A percentile compares a stretch with the other conserved stretches of the same genome.
These are phyloP conservation scores for Pseudophaeomoniella oleicola DNA, from an alignment of 2,329 filamentous ascomycete genomes.

Conservation along the genomic window DNA sequence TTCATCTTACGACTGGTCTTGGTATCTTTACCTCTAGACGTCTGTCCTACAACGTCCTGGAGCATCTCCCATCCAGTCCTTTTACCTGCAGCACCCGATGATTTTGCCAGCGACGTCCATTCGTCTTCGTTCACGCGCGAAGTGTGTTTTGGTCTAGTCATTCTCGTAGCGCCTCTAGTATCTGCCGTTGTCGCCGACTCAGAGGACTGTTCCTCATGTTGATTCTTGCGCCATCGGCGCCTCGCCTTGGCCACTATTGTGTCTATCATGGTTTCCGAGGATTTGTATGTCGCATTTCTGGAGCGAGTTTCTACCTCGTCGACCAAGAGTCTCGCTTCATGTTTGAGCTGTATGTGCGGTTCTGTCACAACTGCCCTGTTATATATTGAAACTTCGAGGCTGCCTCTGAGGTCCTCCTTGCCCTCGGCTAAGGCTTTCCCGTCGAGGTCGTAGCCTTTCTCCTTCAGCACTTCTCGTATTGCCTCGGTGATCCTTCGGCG, in stretches of 20 bases:
- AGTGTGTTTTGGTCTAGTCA: too few relatives aligned
- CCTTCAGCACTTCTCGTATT: constrained; percentile 29
- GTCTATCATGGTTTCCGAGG: neutral
- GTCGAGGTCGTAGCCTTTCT: constrained; percentile 27
- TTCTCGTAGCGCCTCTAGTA: too few relatives aligned
- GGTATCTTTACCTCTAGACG: too few relatives aligned
- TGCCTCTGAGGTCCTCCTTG: constrained; percentile 18
- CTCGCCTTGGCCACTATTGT: neutral
- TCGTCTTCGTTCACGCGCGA: too few relatives aligned
- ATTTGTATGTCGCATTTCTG: too few relatives aligned
- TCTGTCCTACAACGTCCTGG: too few relatives aligned
- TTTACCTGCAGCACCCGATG: too few relatives aligned
- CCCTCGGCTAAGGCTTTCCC: constrained; percentile 9
- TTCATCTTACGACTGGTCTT: too few relatives aligned
- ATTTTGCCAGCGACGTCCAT: too few relatives aligned
- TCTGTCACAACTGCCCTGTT: neutral
- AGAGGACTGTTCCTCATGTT: neutral
- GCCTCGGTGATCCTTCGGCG: constrained; percentile 28
- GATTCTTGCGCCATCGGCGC: neutral
- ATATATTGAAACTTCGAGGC: constrained; percentile 17
- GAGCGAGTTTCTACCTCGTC: constrained; percentile 8
- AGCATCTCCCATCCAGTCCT: too few relatives aligned
- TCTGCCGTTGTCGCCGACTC: too few relatives aligned
- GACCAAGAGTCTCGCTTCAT: constrained; percentile 4
- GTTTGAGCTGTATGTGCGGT: neutral